Conservation (phyloP, 371 early-diverging fungal genomes). For the Haplosporangium sp. region DNA sequence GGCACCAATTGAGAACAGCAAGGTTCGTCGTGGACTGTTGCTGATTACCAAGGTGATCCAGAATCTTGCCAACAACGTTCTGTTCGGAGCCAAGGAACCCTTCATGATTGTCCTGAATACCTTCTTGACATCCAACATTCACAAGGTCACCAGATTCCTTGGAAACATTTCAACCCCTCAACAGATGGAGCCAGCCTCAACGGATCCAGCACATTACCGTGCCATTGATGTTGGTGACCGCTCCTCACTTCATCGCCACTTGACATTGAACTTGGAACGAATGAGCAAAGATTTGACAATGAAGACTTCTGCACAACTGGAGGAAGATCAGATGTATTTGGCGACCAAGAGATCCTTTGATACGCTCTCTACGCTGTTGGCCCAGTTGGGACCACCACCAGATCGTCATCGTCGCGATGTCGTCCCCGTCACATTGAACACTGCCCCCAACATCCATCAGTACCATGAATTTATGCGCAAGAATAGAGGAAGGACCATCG, state of each 20-base stretch:
- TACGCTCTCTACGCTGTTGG: slow-evolving; percentile 83
- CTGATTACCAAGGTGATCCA: slow-evolving; percentile 95
- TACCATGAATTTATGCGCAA: slow-evolving; percentile 87
- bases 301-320: slow-evolving; percentile 50
- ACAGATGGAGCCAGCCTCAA: slow-evolving; percentile 44
- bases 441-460: slow-evolving; percentile 66
- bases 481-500: slow-evolving; percentile 75
- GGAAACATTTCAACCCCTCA: slow-evolving; percentile 66
- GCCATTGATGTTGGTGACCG: slow-evolving; percentile 72
- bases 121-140: slow-evolving; percentile 82
- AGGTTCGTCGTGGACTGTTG: slow-evolving; percentile 87
- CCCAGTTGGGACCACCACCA: slow-evolving; percentile 87
- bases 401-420: slow-evolving; percentile 67
- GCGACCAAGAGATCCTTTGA: slow-evolving; percentile 70
- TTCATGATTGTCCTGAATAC: slow-evolving; percentile 91
- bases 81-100: slow-evolving; percentile 93
- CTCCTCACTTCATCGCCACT: slow-evolving; percentile 72
- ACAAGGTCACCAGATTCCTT: slow-evolving; percentile 71
- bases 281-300: slow-evolving; percentile 73
- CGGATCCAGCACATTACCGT: slow-evolving; percentile 56
- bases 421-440: slow-evolving; percentile 63
- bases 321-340: slow-evolving; percentile 55
- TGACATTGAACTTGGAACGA: slow-evolving; percentile 79
- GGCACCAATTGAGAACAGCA: slow-evolving; percentile 65
- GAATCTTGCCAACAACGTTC: slow-evolving; percentile 93